Percentiles rank a stretch among this genome's conserved stretches.
These are phyloP conservation scores for Salvia splendens DNA, from an alignment of 257 asterid genomes.

Conservation along the genomic window DNA sequence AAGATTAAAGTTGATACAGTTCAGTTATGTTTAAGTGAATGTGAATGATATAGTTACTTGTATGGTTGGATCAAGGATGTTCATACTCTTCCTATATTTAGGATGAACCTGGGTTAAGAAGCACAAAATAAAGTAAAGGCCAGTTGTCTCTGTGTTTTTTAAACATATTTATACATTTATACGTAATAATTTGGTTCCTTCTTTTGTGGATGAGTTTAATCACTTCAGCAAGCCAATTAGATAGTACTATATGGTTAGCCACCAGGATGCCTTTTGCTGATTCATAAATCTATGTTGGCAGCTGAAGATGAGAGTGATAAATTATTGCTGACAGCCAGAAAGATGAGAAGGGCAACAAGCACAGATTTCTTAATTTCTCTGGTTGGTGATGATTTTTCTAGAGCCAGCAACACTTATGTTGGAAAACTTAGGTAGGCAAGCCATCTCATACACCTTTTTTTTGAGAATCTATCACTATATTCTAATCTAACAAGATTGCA, in stretches of 20 bases:
- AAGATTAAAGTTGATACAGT: neutral
- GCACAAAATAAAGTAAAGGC: neutral
- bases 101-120: neutral
- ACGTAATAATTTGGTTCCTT: neutral
- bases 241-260: neutral
- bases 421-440: slow-evolving; percentile 74
- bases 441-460: slow-evolving; percentile 11
- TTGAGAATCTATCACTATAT: neutral
- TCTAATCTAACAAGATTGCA: slow-evolving; percentile 17
- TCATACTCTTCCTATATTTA: neutral
- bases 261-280: slow-evolving; percentile 24
- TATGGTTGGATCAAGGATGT: neutral
- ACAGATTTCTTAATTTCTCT: slow-evolving; percentile 81
- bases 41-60: no score
- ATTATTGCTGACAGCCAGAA: slow-evolving; percentile 77
- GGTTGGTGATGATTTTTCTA: slow-evolving; percentile 80
- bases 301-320: slow-evolving; percentile 78
- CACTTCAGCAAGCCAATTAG: neutral
- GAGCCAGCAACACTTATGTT: slow-evolving; percentile 84
- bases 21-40: neutral
- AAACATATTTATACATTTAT: neutral
- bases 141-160: neutral
- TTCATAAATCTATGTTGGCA: slow-evolving; percentile 41
- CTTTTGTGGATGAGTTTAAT: slow-evolving; percentile 2
- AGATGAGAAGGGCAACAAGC: slow-evolving; percentile 77